Base-by-base conservation (phyloP, 2,329 filamentous ascomycete genomes). In the Fusarium illudens region DNA sequence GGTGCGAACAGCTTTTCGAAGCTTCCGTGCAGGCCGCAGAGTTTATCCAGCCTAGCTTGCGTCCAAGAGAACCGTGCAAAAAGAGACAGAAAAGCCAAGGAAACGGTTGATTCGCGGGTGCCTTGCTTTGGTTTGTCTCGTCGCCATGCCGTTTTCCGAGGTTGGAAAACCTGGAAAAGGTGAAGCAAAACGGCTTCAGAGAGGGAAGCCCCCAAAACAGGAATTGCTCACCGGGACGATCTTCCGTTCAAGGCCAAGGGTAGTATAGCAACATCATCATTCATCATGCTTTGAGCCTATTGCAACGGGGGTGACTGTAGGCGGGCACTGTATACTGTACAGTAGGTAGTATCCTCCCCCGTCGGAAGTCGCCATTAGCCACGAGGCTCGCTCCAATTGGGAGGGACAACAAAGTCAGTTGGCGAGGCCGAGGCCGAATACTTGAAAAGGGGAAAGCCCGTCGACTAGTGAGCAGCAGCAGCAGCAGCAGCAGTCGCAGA, bases 201-300 rank as follows among this genome's bases (percentile, higher is more conserved):
- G 10, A 29, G 25, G n/a, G 39, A 46, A 68, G 55, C 48, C 62
- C 32, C 49, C 36, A 58, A 63, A 53, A 50, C 49, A 61, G 42
- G 49, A 66, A 52, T 34, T 27, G 34, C 33, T 48, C 15, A 36
- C 27, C 51, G 25, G 30, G 42, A 25, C 13, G 30, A n/a, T 42
- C 52, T 50, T 33, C 61, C 46, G 62, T 54, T 56, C 52, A 30
- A 15, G 46, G 29, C 20, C 13, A 32, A 27, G 33, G 30, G 22
- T 22, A 11, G 39, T 42, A 53, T 22, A 36, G 51, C 33, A 55
- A 50, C 65, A 69, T 69, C 62, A 63, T 66, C 58, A 36, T 57
- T 59, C 62, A 68, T 68, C 65, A 63, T 64, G 62, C 58, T 53
- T 37, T 42, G 17, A n/a, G 51, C 29, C 37, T 61, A 62, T 68